Percentiles rank a stretch among this genome's conserved stretches.
These are phyloP conservation scores for Pseudogymnoascus sp. DNA, from an alignment of 2,329 filamentous ascomycete species.

Conservation along the genomic window DNA sequence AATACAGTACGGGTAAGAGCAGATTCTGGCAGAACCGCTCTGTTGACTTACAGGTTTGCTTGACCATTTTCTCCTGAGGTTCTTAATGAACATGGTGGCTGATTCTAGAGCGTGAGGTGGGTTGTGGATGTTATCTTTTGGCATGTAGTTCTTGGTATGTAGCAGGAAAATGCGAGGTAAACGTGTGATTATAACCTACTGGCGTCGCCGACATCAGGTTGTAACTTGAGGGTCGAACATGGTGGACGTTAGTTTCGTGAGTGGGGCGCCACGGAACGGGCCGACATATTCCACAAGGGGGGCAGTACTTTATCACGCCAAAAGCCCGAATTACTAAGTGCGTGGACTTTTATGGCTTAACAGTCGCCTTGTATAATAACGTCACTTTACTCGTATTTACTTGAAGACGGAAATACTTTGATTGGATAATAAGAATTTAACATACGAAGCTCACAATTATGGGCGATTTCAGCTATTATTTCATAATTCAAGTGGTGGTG, in stretches of 20 bases:
- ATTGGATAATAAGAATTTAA: not conserved
- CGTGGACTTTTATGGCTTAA: not conserved
- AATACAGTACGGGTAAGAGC: not conserved
- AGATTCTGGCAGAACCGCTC: not conserved
- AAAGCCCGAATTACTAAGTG: not conserved
- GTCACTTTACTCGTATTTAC: not conserved
- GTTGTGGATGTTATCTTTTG: not conserved
- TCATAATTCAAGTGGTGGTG: no score
- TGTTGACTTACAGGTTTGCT: not conserved
- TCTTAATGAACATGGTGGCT: not conserved
- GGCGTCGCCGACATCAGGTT: not conserved
- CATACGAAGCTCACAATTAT: not conserved
- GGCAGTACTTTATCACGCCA: not conserved
- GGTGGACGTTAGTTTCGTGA: not conserved
- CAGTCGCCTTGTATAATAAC: not conserved
- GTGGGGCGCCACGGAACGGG: not conserved
- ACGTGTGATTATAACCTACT: not conserved
- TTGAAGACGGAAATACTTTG: not conserved
- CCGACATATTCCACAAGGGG: not conserved
- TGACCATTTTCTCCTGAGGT: not conserved
- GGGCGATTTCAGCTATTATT: not conserved
- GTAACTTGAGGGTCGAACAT: not conserved
- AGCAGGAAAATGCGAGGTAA: no score
- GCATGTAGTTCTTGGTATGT: not conserved
- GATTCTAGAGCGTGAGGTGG: not conserved